Evolutionary conservation across 768 basidiomycete genomes (phyloP).

Genomic region (Obba rivulosa): DNA sequence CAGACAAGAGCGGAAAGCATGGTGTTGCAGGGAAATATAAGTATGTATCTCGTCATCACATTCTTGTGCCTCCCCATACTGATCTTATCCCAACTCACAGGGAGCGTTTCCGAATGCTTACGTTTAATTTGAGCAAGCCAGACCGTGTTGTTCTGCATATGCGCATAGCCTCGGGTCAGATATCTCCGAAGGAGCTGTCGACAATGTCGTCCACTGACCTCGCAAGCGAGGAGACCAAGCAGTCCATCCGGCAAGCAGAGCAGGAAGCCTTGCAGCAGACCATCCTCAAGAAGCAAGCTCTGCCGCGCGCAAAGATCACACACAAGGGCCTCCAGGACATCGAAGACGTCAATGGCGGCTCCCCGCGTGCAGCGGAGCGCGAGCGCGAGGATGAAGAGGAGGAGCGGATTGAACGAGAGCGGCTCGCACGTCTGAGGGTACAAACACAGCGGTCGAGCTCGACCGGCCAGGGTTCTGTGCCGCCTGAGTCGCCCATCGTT

Average conservation of each 20-base stretch:
- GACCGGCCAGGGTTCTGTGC: conserved; percentile 42
- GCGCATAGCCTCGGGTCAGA: conserved; percentile 62
- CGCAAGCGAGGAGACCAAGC: conserved; percentile 80
- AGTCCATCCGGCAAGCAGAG: conserved; percentile 77
- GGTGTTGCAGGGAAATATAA: conserved; percentile 76
- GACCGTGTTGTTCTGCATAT: conserved; percentile 78
- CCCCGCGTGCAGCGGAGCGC: conserved; percentile 46
- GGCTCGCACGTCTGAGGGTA: conserved; percentile 51
- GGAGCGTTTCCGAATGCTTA: conserved; percentile 87
- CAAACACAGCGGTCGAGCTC: conserved; percentile 31
- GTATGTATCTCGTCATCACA: conserved; percentile 36
- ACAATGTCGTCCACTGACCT: conserved; percentile 86
- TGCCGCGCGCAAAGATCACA: conserved; percentile 76
- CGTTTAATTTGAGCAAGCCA: conserved; percentile 80
- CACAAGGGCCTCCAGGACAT: conserved; percentile 93
- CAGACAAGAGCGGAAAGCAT: conserved; percentile 63
- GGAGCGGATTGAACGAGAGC: conserved; percentile 66
- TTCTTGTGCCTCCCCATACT: not conserved
- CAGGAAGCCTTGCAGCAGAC: conserved; percentile 81
- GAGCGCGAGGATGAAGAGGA: conserved; percentile 53
- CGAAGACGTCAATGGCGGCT: conserved; percentile 60
- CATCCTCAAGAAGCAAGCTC: conserved; percentile 65
- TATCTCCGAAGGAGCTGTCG: conserved; percentile 69
- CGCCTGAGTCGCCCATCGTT: conserved; percentile 66
- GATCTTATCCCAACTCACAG: conserved; percentile 31